Conservation (phyloP, 106 monocot genomes). For the Phalaenopsis aphrodite region DNA sequence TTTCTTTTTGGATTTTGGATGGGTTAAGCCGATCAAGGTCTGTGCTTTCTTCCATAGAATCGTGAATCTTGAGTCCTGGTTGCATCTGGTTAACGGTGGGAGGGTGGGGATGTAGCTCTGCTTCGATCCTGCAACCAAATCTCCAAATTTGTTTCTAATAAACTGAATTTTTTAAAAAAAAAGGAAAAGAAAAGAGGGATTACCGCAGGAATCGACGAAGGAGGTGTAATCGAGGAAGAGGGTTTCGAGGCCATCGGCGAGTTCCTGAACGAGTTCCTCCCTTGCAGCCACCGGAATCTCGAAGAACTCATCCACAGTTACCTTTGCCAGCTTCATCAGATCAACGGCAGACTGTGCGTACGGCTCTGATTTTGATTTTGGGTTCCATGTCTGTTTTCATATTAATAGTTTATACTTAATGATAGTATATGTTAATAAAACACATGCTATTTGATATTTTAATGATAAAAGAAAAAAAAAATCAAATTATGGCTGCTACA, state of each 20-base stretch:
- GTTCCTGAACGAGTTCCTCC: conserved; percentile 21
- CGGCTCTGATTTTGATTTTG: conserved; percentile 29
- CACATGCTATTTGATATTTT: no score
- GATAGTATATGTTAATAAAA: no score
- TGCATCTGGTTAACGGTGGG: conserved; percentile 46
- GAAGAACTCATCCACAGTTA: conserved; percentile 32
- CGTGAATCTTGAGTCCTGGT: conserved; percentile 37
- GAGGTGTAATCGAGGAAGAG: conserved; percentile 31
- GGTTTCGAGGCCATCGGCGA: conserved; percentile 27
- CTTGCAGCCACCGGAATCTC: conserved; percentile 14
- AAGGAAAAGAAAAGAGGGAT: background rate
- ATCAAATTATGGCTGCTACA: no score
- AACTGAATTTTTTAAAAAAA: no score
- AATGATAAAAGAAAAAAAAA: no score
- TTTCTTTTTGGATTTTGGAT: background rate
- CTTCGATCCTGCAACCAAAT: conserved; percentile 18
- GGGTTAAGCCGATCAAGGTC: background rate
- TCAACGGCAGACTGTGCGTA: conserved; percentile 30
- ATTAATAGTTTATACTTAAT: no score
- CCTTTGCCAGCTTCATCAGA: conserved; percentile 27
- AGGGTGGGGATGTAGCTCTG: conserved; percentile 32
- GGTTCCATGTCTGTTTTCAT: conserved; percentile 27
- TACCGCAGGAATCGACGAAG: conserved; percentile 30
- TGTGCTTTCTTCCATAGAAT: conserved; percentile 30
- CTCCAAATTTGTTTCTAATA: no score